phyloP scores from a whole-genome alignment of 163 green algal genomes.

The Prototheca wickerhamii region DNA sequence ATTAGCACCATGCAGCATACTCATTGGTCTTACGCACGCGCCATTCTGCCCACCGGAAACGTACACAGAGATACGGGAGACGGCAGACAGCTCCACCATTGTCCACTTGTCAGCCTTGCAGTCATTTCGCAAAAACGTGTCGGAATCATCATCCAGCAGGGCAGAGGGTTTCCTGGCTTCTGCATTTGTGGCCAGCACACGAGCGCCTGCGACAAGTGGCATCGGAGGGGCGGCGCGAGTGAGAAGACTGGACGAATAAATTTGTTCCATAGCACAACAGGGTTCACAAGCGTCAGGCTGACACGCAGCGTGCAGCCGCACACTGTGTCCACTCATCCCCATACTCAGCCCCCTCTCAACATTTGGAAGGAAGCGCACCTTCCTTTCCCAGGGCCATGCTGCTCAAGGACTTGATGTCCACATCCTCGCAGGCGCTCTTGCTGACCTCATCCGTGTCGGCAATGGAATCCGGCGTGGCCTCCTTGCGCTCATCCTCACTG shows the following conservation, averaged over 20 bases:
- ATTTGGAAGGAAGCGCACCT: neutral
- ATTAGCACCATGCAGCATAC: too few species aligned
- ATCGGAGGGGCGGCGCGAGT: neutral
- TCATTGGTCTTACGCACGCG: neutral
- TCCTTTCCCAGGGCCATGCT: neutral
- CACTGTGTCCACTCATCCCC: neutral
- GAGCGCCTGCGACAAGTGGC: slow-evolving; percentile 26
- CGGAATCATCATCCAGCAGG: slow-evolving; percentile 62
- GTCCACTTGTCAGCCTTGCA: slow-evolving; percentile 65
- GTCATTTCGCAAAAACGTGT: slow-evolving; percentile 74
- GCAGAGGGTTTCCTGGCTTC: slow-evolving; percentile 53
- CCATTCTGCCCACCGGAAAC: neutral
- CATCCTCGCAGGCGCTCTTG: neutral
- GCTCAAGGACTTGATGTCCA: neutral
- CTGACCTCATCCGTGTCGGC: neutral
- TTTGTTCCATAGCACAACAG: neutral
- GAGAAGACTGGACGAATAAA: neutral
- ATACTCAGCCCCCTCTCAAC: neutral
- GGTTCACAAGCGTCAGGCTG: neutral
- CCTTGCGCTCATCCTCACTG: neutral
- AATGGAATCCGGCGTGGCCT: neutral
- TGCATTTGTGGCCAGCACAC: slow-evolving; percentile 68
- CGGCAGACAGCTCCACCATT: slow-evolving; percentile 70
- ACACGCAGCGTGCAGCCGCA: too few species aligned
- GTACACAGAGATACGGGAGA: slow-evolving; percentile 23